phyloP scores from a whole-genome alignment of 768 basidiomycete species.

The Daedalea quercina region DNA sequence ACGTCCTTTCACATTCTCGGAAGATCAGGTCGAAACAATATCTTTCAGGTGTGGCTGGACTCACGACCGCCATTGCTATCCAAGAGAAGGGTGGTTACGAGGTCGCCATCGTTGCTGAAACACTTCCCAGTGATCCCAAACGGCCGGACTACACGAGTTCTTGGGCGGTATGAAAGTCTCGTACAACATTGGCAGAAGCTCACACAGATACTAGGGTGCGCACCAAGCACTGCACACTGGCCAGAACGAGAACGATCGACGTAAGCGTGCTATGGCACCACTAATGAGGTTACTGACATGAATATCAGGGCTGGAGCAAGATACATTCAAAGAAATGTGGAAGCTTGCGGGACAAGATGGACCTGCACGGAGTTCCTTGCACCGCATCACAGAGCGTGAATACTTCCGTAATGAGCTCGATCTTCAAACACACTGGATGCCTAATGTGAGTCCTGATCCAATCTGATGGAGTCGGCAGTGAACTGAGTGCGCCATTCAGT shows the following conservation, averaged over 20 bases:
- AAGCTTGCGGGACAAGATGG: constrained; percentile 54
- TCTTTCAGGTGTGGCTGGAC: constrained; percentile 60
- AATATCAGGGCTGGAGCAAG: constrained; percentile 53
- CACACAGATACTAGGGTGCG: constrained; percentile 47
- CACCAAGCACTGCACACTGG: constrained; percentile 64
- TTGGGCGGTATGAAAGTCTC: constrained; percentile 82
- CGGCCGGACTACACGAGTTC: constrained; percentile 67
- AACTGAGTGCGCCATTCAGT: constrained; percentile 23
- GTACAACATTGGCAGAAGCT: no score
- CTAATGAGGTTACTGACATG: background rate
- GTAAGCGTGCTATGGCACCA: constrained; percentile 27
- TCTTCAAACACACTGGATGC: constrained; percentile 24
- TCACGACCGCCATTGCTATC: constrained; percentile 65
- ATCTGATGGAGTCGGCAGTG: constrained; percentile 4
- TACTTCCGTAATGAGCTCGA: constrained; percentile 40
- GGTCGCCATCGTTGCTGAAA: constrained; percentile 66
- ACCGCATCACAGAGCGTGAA: constrained; percentile 57
- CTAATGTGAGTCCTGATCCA: constrained; percentile 21
- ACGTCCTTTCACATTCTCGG: background rate
- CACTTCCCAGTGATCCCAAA: constrained; percentile 65
- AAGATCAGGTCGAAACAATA: background rate
- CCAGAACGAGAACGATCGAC: constrained; percentile 44
- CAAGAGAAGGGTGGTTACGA: constrained; percentile 50
- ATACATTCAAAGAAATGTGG: constrained; percentile 73
- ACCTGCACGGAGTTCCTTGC: constrained; percentile 53